Percentiles rank a stretch among this genome's conserved stretches.
Evolutionary conservation across 345 rosid species (phyloP).

Genomic region (Geranium brycei): DNA sequence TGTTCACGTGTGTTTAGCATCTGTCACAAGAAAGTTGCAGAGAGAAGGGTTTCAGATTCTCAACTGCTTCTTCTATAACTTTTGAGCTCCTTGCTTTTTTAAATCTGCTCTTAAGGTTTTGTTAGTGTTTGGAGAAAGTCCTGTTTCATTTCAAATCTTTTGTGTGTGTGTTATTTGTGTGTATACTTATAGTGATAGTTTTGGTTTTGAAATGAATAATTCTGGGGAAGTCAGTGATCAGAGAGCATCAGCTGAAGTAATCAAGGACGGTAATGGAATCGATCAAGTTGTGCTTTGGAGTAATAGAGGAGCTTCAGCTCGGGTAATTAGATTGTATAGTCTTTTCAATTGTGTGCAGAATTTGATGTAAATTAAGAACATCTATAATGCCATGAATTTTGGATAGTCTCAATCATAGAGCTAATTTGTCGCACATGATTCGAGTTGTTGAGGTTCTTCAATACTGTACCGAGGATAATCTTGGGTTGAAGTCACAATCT

Average conservation of each 20-base stretch:
- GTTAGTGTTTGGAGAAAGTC: not conserved
- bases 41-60: constrained; percentile 7
- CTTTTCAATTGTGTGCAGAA: too few relatives aligned
- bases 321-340: constrained; percentile 25
- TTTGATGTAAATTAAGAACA: too few relatives aligned
- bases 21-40: constrained; percentile 36
- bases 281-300: constrained; percentile 57
- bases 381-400: too few relatives aligned
- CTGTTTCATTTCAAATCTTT: not conserved
- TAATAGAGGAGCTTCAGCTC: constrained; percentile 59
- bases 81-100: constrained; percentile 1
- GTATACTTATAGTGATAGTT: not conserved
- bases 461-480: too few relatives aligned
- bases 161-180: not conserved
- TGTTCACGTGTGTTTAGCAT: constrained; percentile 10
- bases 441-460: too few relatives aligned
- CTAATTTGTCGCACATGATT: too few relatives aligned
- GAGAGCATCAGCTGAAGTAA: constrained; percentile 27
- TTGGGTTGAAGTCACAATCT: too few relatives aligned
- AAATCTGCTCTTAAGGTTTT: constrained; percentile 7
- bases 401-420: too few relatives aligned
- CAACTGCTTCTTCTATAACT: constrained; percentile 20
- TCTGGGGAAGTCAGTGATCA: constrained; percentile 4
- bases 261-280: constrained; percentile 58
- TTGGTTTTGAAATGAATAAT: constrained; percentile 28